Base-by-base conservation (phyloP, 495 filamentous ascomycete species). In the Podospora didyma region DNA sequence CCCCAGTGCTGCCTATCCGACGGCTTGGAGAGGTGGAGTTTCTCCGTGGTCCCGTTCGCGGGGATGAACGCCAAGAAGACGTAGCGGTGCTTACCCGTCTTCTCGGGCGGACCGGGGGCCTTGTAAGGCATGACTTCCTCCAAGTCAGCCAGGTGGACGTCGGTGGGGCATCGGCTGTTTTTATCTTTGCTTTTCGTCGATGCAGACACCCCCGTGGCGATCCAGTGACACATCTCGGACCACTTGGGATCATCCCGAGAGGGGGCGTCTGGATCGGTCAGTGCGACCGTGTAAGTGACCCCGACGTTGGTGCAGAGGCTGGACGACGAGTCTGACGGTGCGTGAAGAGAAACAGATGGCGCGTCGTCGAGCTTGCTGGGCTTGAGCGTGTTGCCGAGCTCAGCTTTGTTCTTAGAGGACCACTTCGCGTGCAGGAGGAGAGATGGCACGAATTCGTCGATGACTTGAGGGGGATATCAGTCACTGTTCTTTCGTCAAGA, bases 141-240 rank as follows among this genome's bases (percentile, higher is more conserved):
- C 11, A 76, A 46, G 34, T 71, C 66, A 6, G 59, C 54, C 44
- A 57, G 24, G 17, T 46, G 57, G 23, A 68, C 39, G n/a, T n/a
- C n/a, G 3, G 54, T 51, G 50, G 48, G 7, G 21, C 9, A 53
- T 49, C 6, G 50, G 61, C 6, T 1, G 26, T 17, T 48, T 26
- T 23, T 37, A 28, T 31, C 12, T 22, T 52, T 5, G 5, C 17
- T 31, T 41, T 28, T n/a, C 46, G 31, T 20, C 23, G 31, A 45
- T 26, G 24, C 45, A 46, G 52, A 49, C 26, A 6, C 24, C 16
- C 63, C 75, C 2, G 79, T 77, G 3, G 75, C 74, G 64, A 89
- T 80, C 86, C 86, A 89, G 65, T 89, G 86, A 66, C 86, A 89
- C 68, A 86, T 81, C 66, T 90, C 83, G n/a, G 76, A 77, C 81